These are phyloP conservation scores for Hygrocybe punicea DNA, from an alignment of 768 basidiomycete genomes.

Conservation along the genomic window DNA sequence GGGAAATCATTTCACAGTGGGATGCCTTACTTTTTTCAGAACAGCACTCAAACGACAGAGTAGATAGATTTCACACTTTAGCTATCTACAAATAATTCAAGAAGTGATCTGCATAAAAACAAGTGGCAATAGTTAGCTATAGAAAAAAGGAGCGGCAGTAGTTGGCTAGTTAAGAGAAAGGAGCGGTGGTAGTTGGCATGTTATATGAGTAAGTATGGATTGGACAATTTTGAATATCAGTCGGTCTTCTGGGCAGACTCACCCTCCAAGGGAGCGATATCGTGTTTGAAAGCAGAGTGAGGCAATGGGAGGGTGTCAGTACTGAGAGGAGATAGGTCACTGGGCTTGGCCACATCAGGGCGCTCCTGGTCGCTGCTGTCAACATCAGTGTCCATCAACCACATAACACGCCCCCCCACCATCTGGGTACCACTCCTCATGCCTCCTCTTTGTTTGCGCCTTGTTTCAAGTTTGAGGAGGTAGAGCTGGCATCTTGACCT, in stretches of 20 bases:
- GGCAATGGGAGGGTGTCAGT: neutral
- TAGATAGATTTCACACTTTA: conserved; percentile 34
- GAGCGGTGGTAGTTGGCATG: neutral
- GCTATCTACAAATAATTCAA: conserved; percentile 10
- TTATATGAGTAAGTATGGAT: neutral
- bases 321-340: neutral
- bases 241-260: no score
- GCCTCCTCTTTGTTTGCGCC: neutral
- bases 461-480: neutral
- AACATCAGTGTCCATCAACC: neutral
- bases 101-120: conserved; percentile 3
- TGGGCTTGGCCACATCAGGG: neutral
- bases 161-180: neutral
- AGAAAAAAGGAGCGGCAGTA: neutral
- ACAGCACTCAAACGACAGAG: conserved; percentile 30
- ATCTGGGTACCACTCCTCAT: neutral
- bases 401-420: neutral
- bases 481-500: neutral
- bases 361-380: neutral
- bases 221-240: no score
- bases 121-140: neutral
- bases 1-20: conserved; percentile 35
- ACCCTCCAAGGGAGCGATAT: no score
- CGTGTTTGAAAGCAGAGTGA: neutral
- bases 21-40: conserved; percentile 40